Base-by-base conservation (phyloP, 1,139 yeast genomes). In the Yarrowia galli region DNA sequence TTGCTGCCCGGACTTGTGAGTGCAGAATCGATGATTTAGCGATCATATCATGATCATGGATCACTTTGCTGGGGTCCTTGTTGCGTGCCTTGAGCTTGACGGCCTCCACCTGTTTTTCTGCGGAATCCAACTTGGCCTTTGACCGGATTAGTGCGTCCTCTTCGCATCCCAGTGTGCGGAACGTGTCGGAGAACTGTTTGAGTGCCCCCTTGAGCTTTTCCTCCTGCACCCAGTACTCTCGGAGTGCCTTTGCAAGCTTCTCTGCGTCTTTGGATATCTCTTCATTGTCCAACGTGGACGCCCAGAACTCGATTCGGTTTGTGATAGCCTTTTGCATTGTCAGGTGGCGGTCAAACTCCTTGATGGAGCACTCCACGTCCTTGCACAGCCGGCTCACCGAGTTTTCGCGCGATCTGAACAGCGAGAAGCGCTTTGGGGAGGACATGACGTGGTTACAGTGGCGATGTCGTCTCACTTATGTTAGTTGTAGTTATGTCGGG, bases 91-190 rank as follows among this genome's bases (percentile, higher is more conserved):
- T 61, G 54, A 61, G 56, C 12, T 61, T 61, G 36, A 61, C 56
- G 23, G 66, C 56, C 22, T 61, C 66, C 16, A 61, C 66, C 18
- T 61, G 66, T 7, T 48, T 46, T 15, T 61, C 66, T n/a, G 66
- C 66, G 2, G 66, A 35, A 6, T 61, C 66, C 22, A 75, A 71
- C 36, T 70, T 72, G 35, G 73, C 67, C 53, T 72, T 73, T 25
- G 71, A 72, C 46, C 43, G 35, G 38, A 61, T 46, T 15, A 61
- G 46, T 0, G 66, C 66, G 23, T 61, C 46, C 38, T 61, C 66
- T 36, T 61, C 66, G 38, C 66, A 61, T 6, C 46, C 66, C n/a
- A 61, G 56, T 0, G 66, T 35, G 12, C 56, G 22, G 9, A 61
- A 61, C 2, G 56, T 61, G 46, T 61, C 66, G 16, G 66, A 46